phyloP scores from a whole-genome alignment of 306 rosid species.

The Prosopis cineraria region DNA sequence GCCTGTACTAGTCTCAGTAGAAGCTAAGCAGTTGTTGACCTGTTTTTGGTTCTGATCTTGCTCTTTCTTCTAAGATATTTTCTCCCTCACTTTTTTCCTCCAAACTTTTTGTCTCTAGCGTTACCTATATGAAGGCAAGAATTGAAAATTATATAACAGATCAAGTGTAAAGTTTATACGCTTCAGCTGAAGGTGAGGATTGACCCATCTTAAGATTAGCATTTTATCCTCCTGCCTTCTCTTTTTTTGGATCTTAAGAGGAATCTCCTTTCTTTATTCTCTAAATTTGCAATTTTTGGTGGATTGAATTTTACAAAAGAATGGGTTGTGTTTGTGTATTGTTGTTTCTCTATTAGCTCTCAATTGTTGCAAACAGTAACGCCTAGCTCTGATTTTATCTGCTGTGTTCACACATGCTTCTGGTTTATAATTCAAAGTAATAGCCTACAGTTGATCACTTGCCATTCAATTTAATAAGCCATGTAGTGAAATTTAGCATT shows the following conservation, averaged over 20 bases:
- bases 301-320: not conserved
- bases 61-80: not conserved
- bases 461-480: not conserved
- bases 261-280: not conserved
- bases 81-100: not conserved
- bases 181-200: not conserved
- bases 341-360: not conserved
- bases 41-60: constrained; percentile 18
- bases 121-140: not conserved
- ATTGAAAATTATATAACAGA: constrained; percentile 3
- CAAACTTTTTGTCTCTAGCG: not conserved
- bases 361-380: not conserved
- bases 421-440: constrained; percentile 16
- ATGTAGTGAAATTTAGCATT: constrained; percentile 8
- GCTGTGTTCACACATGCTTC: not conserved
- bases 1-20: constrained; percentile 22
- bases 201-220: constrained; percentile 11
- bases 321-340: not conserved
- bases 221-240: not conserved
- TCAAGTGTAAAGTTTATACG: not conserved
- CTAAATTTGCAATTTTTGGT: not conserved
- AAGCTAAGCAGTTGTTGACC: constrained; percentile 6
- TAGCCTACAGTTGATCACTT: constrained; percentile 26
- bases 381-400: constrained; percentile 13
- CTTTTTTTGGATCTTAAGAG: not conserved